Conservation (phyloP, 2,329 filamentous ascomycete species). For the Ophiostoma montium region DNA sequence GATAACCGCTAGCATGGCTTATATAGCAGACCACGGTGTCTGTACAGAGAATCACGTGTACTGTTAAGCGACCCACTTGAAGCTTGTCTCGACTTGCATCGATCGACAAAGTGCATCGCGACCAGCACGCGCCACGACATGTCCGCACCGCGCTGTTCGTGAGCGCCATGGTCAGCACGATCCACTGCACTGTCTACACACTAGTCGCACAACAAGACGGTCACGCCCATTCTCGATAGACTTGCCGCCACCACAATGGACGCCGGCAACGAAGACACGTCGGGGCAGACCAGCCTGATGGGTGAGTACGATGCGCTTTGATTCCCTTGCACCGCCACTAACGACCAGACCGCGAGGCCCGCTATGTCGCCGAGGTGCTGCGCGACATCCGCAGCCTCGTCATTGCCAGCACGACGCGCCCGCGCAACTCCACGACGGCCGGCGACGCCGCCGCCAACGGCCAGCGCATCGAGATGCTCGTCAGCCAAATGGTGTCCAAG, state of each 20-base stretch:
- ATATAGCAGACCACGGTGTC: background rate
- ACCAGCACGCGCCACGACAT: no score
- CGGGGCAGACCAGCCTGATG: background rate
- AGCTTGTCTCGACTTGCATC: no score
- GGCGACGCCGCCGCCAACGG: conserved; percentile 26
- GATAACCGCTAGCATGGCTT: background rate
- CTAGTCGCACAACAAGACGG: background rate
- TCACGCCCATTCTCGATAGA: no score
- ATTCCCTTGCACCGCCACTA: background rate
- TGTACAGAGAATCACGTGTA: background rate
- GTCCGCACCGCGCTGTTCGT: no score
- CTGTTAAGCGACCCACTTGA: background rate
- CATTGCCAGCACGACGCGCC: conserved; percentile 21
- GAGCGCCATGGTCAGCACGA: background rate
- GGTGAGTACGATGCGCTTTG: background rate
- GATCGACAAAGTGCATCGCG: no score
- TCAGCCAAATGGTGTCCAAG: conserved; percentile 24
- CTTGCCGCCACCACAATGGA: background rate
- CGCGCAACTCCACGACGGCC: conserved; percentile 20
- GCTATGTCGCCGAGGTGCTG: conserved; percentile 30
- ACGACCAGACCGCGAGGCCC: conserved; percentile 25
- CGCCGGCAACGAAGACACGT: background rate
- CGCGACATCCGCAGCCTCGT: conserved; percentile 30
- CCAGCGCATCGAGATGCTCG: conserved; percentile 26
- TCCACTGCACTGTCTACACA: background rate